These are phyloP conservation scores for Raffaelea ambrosiae DNA, from an alignment of 2,329 filamentous ascomycete genomes.

Conservation along the genomic window DNA sequence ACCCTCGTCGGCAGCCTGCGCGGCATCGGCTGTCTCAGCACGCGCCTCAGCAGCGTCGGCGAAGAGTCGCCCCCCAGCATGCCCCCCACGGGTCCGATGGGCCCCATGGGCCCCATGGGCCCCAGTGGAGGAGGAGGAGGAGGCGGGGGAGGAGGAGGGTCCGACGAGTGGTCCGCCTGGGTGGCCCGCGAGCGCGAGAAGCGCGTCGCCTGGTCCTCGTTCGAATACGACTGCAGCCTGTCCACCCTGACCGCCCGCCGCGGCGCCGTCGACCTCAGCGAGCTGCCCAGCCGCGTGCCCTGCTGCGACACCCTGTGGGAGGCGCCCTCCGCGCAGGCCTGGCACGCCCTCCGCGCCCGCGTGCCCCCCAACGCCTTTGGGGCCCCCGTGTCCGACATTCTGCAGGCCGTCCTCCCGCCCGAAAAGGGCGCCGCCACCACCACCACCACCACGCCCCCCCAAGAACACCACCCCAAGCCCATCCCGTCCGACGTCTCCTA, in stretches of 20 bases:
- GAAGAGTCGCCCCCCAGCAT: background rate
- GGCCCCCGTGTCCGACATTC: slow-evolving; percentile 7
- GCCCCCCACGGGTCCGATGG: background rate
- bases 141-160: slow-evolving; percentile 6
- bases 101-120: no score
- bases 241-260: slow-evolving; percentile 20
- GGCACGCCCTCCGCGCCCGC: slow-evolving; percentile 16
- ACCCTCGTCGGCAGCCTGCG: slow-evolving; percentile 20
- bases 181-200: slow-evolving; percentile 15
- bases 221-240: slow-evolving; percentile 24
- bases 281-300: slow-evolving; percentile 19
- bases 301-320: slow-evolving; percentile 21
- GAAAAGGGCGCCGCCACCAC: no score
- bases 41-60: slow-evolving; percentile 7
- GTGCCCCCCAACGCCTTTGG: slow-evolving; percentile 8
- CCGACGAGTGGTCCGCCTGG: slow-evolving; percentile 18
- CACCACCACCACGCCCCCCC: no score
- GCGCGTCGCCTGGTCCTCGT: slow-evolving; percentile 21
- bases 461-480: background rate
- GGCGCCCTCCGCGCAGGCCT: slow-evolving; percentile 18
- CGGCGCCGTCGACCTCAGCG: slow-evolving; percentile 19
- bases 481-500: slow-evolving; percentile 5
- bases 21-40: slow-evolving; percentile 18
- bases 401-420: slow-evolving; percentile 11
- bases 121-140: background rate